Evolutionary conservation across 1,139 yeast species (phyloP).

Genomic region (Magnusiomyces fungicola): DNA sequence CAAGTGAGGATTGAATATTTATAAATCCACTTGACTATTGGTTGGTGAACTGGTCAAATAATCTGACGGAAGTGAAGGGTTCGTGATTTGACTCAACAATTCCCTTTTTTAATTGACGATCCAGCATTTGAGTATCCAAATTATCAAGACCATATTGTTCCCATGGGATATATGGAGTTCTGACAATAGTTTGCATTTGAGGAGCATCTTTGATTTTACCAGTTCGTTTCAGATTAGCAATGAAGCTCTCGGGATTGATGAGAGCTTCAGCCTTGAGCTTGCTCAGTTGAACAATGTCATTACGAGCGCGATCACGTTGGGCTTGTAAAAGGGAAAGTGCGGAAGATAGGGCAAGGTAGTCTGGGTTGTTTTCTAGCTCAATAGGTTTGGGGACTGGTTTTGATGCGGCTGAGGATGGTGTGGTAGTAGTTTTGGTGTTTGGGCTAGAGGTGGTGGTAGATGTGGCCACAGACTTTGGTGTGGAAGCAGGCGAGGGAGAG

Average conservation of each 20-base stretch:
- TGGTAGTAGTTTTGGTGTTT: not conserved
- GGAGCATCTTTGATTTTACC: slow-evolving; percentile 23
- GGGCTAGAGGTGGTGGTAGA: too few relatives aligned
- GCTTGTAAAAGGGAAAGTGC: slow-evolving; percentile 24
- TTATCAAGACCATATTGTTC: slow-evolving; percentile 8
- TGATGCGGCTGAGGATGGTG: not conserved
- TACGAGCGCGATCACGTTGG: slow-evolving; percentile 23
- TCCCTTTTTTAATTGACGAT: slow-evolving; percentile 6
- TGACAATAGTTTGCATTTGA: slow-evolving; percentile 8
- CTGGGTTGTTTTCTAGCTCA: slow-evolving; percentile 22
- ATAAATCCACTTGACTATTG: too few relatives aligned
- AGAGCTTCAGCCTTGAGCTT: slow-evolving; percentile 24
- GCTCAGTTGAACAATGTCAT: slow-evolving; percentile 24
- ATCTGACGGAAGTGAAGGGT: not conserved
- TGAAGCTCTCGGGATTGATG: slow-evolving; percentile 23
- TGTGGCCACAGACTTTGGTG: too few relatives aligned
- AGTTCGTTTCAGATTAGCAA: slow-evolving; percentile 18
- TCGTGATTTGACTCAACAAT: slow-evolving; percentile 4
- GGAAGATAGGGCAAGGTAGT: slow-evolving; percentile 29
- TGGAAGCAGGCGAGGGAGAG: too few relatives aligned
- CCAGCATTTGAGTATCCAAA: not conserved
- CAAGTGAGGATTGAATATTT: too few relatives aligned
- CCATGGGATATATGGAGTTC: slow-evolving; percentile 9
- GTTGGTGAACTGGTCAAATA: slow-evolving; percentile 35
- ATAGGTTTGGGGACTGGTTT: not conserved